Conservation (phyloP, 768 basidiomycete genomes). For the Panus rudis region DNA sequence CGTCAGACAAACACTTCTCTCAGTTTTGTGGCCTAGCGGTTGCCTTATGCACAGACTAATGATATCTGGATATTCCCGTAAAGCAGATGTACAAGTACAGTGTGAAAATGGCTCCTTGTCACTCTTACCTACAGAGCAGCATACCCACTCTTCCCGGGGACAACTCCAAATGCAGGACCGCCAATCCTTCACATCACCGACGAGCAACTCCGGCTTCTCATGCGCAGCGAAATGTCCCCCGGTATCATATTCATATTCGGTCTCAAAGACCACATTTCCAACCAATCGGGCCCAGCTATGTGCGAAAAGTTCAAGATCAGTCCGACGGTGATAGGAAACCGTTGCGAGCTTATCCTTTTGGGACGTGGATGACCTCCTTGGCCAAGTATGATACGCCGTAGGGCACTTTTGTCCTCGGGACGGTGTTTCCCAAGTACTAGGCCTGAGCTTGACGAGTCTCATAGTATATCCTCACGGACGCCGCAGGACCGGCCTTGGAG, state of each 20-base stretch:
- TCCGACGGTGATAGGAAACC: background rate
- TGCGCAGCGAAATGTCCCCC: conserved; percentile 58
- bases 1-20: too few relatives aligned
- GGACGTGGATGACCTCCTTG: conserved; percentile 15
- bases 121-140: too few relatives aligned
- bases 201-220: conserved; percentile 43
- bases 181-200: conserved; percentile 40
- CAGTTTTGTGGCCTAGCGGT: too few relatives aligned
- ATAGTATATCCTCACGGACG: conserved; percentile 26
- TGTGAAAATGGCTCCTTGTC: too few relatives aligned
- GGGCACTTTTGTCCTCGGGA: conserved; percentile 15
- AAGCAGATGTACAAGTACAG: too few relatives aligned
- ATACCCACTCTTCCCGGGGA: too few relatives aligned
- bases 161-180: too few relatives aligned
- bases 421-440: background rate
- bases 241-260: conserved; percentile 35
- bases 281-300: conserved; percentile 17
- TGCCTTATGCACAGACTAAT: too few relatives aligned
- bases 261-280: conserved; percentile 36
- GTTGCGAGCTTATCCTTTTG: conserved; percentile 13
- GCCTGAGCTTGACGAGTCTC: conserved; percentile 16
- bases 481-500: conserved; percentile 27
- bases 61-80: too few relatives aligned
- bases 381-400: conserved; percentile 27
- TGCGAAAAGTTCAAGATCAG: conserved; percentile 2